A percentile compares a stretch with the other conserved stretches of the same genome.
Conservation (phyloP, 2,329 filamentous ascomycete species). For the Hypocrella siamensis region DNA sequence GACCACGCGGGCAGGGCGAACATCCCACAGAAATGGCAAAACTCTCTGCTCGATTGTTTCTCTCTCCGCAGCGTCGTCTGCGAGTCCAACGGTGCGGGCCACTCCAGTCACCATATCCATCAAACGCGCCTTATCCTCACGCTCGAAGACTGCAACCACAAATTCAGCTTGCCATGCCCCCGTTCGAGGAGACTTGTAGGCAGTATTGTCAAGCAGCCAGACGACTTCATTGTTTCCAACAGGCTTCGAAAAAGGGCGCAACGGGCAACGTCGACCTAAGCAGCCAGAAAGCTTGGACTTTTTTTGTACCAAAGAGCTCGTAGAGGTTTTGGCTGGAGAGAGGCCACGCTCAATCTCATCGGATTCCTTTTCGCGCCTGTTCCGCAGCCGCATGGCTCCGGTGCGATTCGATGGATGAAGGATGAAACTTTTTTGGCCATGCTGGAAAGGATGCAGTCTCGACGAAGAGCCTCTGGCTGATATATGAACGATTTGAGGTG, state of each 20-base stretch:
- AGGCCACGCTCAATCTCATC: conserved; percentile 33
- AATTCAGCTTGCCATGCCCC: conserved; percentile 66
- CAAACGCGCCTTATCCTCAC: conserved; percentile 49
- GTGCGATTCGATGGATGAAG: conserved; percentile 13
- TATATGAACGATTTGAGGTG: not conserved
- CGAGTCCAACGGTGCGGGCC: conserved; percentile 52
- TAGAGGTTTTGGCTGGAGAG: conserved; percentile 16
- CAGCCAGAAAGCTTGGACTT: conserved; percentile 25
- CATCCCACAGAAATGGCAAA: conserved; percentile 62
- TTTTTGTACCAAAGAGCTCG: conserved; percentile 6
- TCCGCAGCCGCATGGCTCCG: conserved; percentile 32
- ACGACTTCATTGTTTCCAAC: conserved; percentile 55
- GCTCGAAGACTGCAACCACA: conserved; percentile 66
- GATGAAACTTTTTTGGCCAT: conserved; percentile 10
- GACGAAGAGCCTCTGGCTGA: not conserved
- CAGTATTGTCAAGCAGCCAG: conserved; percentile 86
- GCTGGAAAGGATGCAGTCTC: conserved; percentile 3
- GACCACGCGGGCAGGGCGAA: conserved; percentile 54
- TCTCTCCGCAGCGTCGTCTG: conserved; percentile 39
- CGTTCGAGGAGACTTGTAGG: conserved; percentile 40
- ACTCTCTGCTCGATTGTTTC: conserved; percentile 51
- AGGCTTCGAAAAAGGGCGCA: conserved; percentile 26
- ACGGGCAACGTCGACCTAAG: conserved; percentile 38
- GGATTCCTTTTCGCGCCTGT: conserved; percentile 32
- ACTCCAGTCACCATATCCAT: conserved; percentile 56